phyloP scores from a whole-genome alignment of 352 stramenopile species.

The Phytophthora tubulina region DNA sequence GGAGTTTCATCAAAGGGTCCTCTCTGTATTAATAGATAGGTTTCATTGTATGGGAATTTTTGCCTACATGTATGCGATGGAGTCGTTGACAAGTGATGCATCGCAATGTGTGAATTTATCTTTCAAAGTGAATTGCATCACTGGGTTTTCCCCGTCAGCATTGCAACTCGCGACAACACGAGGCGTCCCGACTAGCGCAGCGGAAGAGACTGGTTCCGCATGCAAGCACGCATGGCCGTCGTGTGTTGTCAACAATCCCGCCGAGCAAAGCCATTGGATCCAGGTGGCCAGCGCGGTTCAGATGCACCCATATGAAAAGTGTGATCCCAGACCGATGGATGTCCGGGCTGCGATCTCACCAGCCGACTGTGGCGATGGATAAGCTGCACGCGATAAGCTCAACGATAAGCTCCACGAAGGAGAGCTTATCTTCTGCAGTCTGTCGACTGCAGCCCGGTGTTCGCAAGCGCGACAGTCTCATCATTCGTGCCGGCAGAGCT shows the following conservation, averaged over 20 bases:
- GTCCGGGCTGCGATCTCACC: constrained; percentile 2
- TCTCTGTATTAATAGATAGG: no score
- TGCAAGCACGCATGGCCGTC: constrained; percentile 37
- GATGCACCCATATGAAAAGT: constrained; percentile 30
- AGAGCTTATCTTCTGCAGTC: constrained; percentile 6
- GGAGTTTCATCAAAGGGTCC: constrained; percentile 21
- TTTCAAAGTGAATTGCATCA: background rate
- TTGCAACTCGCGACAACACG: constrained; percentile 28
- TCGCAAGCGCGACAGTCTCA: constrained; percentile 24
- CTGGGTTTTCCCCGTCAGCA: constrained; percentile 2
- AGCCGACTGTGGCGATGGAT: background rate
- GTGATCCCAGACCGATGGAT: constrained; percentile 24
- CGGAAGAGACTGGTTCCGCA: constrained; percentile 44
- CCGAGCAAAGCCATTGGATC: constrained; percentile 14
- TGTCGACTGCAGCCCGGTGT: constrained; percentile 7
- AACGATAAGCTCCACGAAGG: no score
- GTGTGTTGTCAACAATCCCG: constrained; percentile 9
- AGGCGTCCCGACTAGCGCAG: constrained; percentile 27
- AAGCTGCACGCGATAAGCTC: background rate
- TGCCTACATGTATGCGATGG: background rate
- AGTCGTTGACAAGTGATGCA: background rate
- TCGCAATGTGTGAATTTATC: background rate
- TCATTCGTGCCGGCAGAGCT: constrained; percentile 15
- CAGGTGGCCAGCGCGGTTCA: constrained; percentile 19
- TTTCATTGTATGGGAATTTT: background rate